A percentile compares a stretch with the other conserved stretches of the same genome.
phyloP scores from a whole-genome alignment of 2,329 filamentous ascomycete genomes.

The Diaporthe sp. region DNA sequence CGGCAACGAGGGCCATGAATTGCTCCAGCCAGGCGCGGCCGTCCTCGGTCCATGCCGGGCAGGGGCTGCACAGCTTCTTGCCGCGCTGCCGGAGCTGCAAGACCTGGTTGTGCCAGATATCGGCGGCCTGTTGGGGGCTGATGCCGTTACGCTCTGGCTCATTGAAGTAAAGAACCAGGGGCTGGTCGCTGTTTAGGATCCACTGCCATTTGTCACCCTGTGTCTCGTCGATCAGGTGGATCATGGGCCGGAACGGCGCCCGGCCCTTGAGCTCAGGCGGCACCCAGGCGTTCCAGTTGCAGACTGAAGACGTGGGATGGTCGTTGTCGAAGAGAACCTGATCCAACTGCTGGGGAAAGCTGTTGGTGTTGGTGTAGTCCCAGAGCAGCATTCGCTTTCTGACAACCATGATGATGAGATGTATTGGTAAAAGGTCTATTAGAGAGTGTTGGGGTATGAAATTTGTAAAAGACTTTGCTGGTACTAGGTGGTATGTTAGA shows the following conservation, averaged over 20 bases:
- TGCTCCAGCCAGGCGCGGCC: conserved; percentile 57
- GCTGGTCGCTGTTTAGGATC: conserved; percentile 48
- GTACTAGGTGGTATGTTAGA: too few relatives aligned
- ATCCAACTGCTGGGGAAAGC: conserved; percentile 44
- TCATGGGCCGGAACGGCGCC: conserved; percentile 57
- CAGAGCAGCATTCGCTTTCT: conserved; percentile 57
- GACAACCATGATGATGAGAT: neutral
- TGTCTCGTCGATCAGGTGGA: conserved; percentile 54
- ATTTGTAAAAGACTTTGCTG: neutral
- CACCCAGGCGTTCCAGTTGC: conserved; percentile 59
- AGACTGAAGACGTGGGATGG: conserved; percentile 51
- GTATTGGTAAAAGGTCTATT: neutral
- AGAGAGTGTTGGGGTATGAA: neutral
- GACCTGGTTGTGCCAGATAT: conserved; percentile 56
- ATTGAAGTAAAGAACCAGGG: conserved; percentile 60
- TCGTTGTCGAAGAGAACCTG: neutral
- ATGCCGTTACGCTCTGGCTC: conserved; percentile 58
- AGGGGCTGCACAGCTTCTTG: conserved; percentile 54
- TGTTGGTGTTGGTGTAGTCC: conserved; percentile 59
- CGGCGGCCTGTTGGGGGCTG: conserved; percentile 53
- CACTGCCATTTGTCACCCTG: conserved; percentile 55
- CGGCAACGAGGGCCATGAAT: conserved; percentile 54
- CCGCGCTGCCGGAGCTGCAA: conserved; percentile 48
- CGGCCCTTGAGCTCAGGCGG: conserved; percentile 54
- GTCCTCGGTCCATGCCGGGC: conserved; percentile 53